Conservation (phyloP, 192 early-diverging fungal species). For the Backusella parvicylindrica region DNA sequence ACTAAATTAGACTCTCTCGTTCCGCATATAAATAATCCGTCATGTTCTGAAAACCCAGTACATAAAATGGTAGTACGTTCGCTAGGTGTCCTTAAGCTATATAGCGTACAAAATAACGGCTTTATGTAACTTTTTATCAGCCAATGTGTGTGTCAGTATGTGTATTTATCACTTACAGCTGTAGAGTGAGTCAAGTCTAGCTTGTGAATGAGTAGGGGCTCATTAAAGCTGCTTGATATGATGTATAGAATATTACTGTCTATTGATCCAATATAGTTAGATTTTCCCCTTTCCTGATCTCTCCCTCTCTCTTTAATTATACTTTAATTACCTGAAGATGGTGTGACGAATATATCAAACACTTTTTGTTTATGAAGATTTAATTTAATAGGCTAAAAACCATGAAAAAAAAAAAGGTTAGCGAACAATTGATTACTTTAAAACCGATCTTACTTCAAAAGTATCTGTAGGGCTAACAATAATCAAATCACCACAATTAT, state of each 20-base stretch:
- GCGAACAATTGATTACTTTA: background rate
- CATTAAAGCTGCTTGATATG: conserved; percentile 32
- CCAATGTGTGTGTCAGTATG: background rate
- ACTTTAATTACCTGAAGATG: conserved; percentile 21
- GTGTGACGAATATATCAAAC: conserved; percentile 35
- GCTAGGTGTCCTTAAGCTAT: conserved; percentile 25
- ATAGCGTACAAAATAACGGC: conserved; percentile 18
- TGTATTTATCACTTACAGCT: conserved; percentile 1
- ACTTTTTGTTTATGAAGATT: conserved; percentile 42
- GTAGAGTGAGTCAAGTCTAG: conserved; percentile 22
- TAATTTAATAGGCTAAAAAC: conserved; percentile 32
- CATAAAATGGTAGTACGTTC: conserved; percentile 30
- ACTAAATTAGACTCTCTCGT: conserved; percentile 40
- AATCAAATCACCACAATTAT: conserved; percentile 49
- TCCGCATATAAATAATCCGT: conserved; percentile 35
- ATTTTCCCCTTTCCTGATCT: too few relatives aligned
- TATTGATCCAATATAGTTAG: background rate
- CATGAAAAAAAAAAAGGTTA: background rate
- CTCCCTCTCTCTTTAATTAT: background rate
- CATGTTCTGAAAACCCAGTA: conserved; percentile 10
- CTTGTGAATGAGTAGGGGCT: conserved; percentile 27
- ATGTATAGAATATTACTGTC: conserved; percentile 30
- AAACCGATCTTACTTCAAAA: conserved; percentile 32
- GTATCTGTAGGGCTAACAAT: conserved; percentile 40
- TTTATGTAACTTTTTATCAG: background rate